Evolutionary conservation across 495 filamentous ascomycete genomes (phyloP), one percentile per base, ranked within the genome.

Genomic region (Lichina pygmaea): DNA sequence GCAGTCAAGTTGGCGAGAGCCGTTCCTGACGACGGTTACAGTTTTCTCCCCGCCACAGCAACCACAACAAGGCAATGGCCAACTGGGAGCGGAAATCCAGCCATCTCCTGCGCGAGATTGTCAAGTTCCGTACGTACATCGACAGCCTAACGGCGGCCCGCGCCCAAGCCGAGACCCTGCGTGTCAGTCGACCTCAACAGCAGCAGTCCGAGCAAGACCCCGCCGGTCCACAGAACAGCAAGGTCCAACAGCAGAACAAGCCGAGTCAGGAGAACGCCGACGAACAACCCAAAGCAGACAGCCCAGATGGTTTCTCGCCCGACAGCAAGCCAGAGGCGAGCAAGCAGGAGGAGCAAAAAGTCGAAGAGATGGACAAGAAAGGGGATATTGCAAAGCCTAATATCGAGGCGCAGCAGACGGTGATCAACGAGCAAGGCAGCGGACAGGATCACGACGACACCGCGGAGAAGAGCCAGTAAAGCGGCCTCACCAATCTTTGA

Each of bases 1-100:
- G 12, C 13, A 39, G 13, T 39, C 36, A 11, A 1, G 36, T 39
- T 3, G 2, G 11, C 11, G 5, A 39, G 36, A 39, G 36, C 13
- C 24, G 31, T 43, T 9, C 42, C 43, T 44, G 17, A 51, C 38
- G 17, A 16, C 4, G 42, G 34, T 13, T 17, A 40, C 42, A 72
- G 50, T 97, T 91, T 57, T 83, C 85, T 16, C 82, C 84, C 1
- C 73, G 86, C 24, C 77, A 86, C 46, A 71, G 73, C 16, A 99
- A 95, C 56, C 65, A 72, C 17, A 60, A 60, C 42, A 86, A 81
- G 59, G 81, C 86, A 2, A 76, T 93, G 77, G 66, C 75, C 6
- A 99, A 99, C 57, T 99, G 91, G 91, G 85, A 99, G 63, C 72
- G 77, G 46, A 94, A 94, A 61, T 86, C 80, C 36, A 75, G 77